Evolutionary conservation across 805 yeast genomes (phyloP).

Genomic region (Saccharomycopsis capsularis): DNA sequence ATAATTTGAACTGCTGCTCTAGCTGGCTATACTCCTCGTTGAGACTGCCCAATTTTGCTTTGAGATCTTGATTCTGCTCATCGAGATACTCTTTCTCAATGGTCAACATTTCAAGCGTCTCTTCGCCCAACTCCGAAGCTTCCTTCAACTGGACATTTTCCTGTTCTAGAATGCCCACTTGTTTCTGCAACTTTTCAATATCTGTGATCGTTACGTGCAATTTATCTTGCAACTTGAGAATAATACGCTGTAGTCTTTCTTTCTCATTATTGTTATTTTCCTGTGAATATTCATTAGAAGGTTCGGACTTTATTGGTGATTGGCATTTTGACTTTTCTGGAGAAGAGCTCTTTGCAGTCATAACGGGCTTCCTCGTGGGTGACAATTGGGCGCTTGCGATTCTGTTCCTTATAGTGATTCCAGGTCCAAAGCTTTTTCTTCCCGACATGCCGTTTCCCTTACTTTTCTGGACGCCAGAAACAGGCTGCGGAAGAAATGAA

Average conservation of each 20-base stretch:
- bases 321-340: too few species aligned
- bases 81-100: conserved; percentile 41
- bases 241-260: conserved; percentile 24
- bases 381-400: too few species aligned
- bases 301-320: too few species aligned
- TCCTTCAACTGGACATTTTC: conserved; percentile 26
- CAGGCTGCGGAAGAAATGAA: too few species aligned
- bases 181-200: conserved; percentile 26
- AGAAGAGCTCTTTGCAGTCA: too few species aligned
- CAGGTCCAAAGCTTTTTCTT: background rate
- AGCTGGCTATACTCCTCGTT: conserved; percentile 30
- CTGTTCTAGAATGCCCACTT: conserved; percentile 26
- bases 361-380: too few species aligned
- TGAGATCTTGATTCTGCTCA: conserved; percentile 31
- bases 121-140: conserved; percentile 23
- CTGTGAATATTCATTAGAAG: too few species aligned
- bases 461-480: too few species aligned
- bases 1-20: conserved; percentile 28
- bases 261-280: background rate
- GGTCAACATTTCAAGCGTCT: conserved; percentile 28
- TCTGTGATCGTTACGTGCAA: conserved; percentile 31
- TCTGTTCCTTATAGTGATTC: background rate
- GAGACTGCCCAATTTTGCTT: conserved; percentile 27
- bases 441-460: too few species aligned
- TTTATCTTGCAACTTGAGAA: conserved; percentile 42